Evolutionary conservation across 345 rosid genomes (phyloP).

Genomic region (Brassica rapa): DNA sequence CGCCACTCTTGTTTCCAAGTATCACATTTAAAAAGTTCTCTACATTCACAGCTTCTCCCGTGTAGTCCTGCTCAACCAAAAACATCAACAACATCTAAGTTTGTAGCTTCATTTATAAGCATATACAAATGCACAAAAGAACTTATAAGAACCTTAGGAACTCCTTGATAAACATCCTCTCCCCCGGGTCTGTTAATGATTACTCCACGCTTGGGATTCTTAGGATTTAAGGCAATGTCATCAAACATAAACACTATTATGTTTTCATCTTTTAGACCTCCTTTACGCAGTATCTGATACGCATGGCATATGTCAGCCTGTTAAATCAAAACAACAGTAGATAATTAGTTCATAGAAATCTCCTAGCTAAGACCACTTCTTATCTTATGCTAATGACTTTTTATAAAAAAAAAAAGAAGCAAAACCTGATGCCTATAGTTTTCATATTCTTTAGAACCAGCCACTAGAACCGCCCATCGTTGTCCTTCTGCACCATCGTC

Average conservation of each 20-base stretch:
- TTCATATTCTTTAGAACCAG: constrained; percentile 51
- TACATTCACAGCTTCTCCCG: constrained; percentile 39
- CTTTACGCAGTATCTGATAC: too few species aligned
- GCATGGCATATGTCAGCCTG: constrained; percentile 49
- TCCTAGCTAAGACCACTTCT: not conserved
- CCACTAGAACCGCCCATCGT: constrained; percentile 71
- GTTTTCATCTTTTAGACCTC: constrained; percentile 63
- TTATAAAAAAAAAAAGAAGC: not conserved
- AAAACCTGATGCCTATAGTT: constrained; percentile 82
- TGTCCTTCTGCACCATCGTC: constrained; percentile 34
- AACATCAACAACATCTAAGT: not conserved
- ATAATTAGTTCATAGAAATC: not conserved
- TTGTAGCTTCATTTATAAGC: not conserved
- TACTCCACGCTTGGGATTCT: constrained; percentile 64
- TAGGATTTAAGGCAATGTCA: constrained; percentile 50
- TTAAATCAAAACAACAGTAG: not conserved
- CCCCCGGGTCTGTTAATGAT: constrained; percentile 63
- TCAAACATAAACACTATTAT: constrained; percentile 82
- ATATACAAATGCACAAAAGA: not conserved
- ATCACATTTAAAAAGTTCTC: constrained; percentile 55
- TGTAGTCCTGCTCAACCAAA: constrained; percentile 53
- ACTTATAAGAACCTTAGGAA: constrained; percentile 54
- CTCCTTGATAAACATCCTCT: constrained; percentile 59
- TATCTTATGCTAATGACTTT: not conserved
- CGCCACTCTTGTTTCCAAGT: constrained; percentile 57